Base-by-base conservation (phyloP, 371 early-diverging fungal genomes). In the Mortierella sp. region DNA sequence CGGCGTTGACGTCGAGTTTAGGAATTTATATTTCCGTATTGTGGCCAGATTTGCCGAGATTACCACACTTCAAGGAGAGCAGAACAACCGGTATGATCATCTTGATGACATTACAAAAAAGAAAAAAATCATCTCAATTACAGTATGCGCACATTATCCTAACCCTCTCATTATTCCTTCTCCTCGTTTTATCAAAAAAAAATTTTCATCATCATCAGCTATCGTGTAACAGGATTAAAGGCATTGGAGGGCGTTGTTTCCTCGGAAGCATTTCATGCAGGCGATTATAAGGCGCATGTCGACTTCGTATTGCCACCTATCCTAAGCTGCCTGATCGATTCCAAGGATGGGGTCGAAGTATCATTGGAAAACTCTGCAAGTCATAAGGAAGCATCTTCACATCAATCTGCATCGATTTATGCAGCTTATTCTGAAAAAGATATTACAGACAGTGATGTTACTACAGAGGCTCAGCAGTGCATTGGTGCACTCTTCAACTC, bases 1-100 rank as follows among this genome's bases (percentile, higher is more conserved):
- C 2, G 88, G 89, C 29, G 87, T 93, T 7, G 94, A 94, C 76
- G 66, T 83, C 13, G 94, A 93, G 60, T 89, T 95, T 60, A 85
- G 88, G 2, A 71, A 61, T 3, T 78, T 89, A 34, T 94, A 93
- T 78, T 86, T 87, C 29, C 65, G 83, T n/a, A 83, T 92, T 51
- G 74, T 93, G 26, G 59, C 77, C 10, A 85, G 85, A 53, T 94
- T 95, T 82, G 90, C 93, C 47, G 75, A 70, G 43, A 81, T 88
- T 78, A 86, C 76, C 26, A 66, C 57, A 1, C 75, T 70, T 45
- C 19, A 35, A 23, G 75, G 70, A 13, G 81, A 80, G 1, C 47
- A 70, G 51, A 59, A 45, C 60, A 68, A 66, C 31, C 28, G 68
- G 70, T 77, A 69, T 47, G 66, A 42, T n/a, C 17, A 7, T 23